A percentile compares a stretch with the other conserved stretches of the same genome.
These are phyloP conservation scores for Pythium coloratum DNA, from an alignment of 352 stramenopile species.

Conservation along the genomic window DNA sequence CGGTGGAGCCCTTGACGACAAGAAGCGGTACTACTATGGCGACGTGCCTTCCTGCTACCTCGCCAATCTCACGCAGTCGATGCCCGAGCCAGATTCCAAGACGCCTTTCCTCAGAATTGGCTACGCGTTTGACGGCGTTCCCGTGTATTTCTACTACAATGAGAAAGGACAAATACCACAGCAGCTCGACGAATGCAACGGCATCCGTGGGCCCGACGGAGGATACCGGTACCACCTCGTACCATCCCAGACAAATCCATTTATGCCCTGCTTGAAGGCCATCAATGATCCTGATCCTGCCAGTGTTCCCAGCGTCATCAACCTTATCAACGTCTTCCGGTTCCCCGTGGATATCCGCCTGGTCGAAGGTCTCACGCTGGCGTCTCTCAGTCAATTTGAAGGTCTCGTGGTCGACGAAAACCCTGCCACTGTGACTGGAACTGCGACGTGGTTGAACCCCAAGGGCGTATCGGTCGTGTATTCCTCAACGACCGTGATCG, in stretches of 20 bases:
- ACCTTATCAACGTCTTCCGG: conserved; percentile 43
- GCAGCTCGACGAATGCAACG: conserved; percentile 61
- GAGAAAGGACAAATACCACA: conserved; percentile 42
- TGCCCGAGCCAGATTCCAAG: neutral
- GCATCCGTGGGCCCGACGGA: conserved; percentile 38
- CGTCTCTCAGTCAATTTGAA: conserved; percentile 47
- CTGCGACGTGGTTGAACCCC: conserved; percentile 57
- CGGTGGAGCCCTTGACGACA: conserved; percentile 46
- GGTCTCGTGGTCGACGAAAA: conserved; percentile 59
- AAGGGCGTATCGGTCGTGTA: conserved; percentile 46
- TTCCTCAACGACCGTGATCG: conserved; percentile 49
- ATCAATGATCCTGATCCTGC: conserved; percentile 30
- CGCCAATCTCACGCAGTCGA: conserved; percentile 8
- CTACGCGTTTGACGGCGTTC: conserved; percentile 65
- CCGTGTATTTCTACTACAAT: conserved; percentile 54
- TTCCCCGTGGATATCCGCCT: conserved; percentile 45
- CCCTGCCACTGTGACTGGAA: conserved; percentile 19
- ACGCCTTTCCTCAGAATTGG: conserved; percentile 39
- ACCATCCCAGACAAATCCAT: conserved; percentile 19
- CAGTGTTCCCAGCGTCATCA: neutral
- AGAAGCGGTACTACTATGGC: conserved; percentile 54
- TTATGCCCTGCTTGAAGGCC: conserved; percentile 63
- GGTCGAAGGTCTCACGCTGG: conserved; percentile 50
- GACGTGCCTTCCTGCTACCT: conserved; percentile 46
- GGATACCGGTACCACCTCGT: conserved; percentile 62